Conservation (phyloP, 805 yeast genomes). For the Cyberlindnera maritima region DNA sequence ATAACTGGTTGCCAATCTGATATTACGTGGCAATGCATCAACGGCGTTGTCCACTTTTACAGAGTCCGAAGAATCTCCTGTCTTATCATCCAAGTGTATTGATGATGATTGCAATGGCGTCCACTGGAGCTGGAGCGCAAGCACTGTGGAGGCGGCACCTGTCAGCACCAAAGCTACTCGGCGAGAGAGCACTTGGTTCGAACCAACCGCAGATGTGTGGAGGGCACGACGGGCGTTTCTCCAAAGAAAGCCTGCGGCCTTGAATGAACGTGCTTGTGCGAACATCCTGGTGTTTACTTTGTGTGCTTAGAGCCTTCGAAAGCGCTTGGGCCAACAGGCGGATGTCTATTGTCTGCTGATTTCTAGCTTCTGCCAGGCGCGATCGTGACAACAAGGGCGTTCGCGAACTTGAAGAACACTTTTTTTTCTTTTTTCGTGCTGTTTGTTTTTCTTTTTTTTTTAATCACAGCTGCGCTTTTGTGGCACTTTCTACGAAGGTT, state of each 20-base stretch:
- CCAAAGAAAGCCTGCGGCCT: neutral
- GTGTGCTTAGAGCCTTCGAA: too few species aligned
- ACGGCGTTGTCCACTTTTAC: conserved; percentile 49
- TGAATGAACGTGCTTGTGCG: neutral
- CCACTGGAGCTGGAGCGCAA: neutral
- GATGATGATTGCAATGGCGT: neutral
- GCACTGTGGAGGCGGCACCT: neutral
- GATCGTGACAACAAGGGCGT: too few species aligned
- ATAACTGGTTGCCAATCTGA: conserved; percentile 37
- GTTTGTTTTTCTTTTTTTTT: too few species aligned
- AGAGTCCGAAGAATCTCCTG: conserved; percentile 19
- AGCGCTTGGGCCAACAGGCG: too few species aligned
- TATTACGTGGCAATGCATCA: conserved; percentile 35
- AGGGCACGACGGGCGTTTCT: neutral
- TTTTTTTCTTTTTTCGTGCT: too few species aligned
- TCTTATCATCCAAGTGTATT: conserved; percentile 15
- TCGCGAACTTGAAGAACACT: too few species aligned
- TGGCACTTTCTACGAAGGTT: neutral
- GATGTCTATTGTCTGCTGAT: too few species aligned
- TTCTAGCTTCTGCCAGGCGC: too few species aligned
- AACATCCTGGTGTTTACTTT: neutral
- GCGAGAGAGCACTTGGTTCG: neutral
- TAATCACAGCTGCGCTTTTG: neutral
- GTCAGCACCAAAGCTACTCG: neutral
- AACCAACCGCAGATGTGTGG: neutral